Evolutionary conservation across 2,329 filamentous ascomycete genomes (phyloP), one percentile per base, ranked within the genome.

Genomic region (Penicillium polonicum): DNA sequence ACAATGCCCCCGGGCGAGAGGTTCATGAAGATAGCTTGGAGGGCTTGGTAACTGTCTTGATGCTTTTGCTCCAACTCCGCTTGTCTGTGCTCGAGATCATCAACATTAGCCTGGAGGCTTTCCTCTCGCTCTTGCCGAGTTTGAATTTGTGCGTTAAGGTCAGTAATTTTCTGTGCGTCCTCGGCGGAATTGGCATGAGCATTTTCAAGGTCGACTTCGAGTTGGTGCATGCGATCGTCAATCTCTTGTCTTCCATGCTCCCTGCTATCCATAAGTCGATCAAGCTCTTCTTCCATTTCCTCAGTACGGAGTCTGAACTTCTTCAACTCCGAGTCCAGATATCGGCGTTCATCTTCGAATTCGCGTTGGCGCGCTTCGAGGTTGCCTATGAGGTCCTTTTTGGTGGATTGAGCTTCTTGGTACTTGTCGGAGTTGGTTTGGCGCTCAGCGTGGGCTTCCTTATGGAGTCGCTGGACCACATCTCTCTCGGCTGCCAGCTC

Each of bases 371-470:
- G 85, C 13, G 92, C 90, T 70, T 97, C 92, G 78, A 99, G 91
- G 69, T 99, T 99, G 63, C 91, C 88, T 76, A 99, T 86, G 10
- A 99, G 84, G 73, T 97, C 94, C 66, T 90, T 89, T 74, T 99
- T 99, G 1, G 90, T 97, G 3, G 91, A 92, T 66, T 94, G 91
- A 6, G 86, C 90, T 73, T 97, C 93, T 62, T 94, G 86, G 60
- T 96, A 68, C 80, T 84, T 77, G 83, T 87, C 69, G 84, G 84
- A 66, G 85, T 82, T 65, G 79, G 83, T 70, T 84, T 85, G 64
- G 82, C 83, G 50, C 80, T 84, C 63, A 72, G 79, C 76, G 52
- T 83, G 80, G 3, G 89, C 82, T 60, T 95, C 90, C 65, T 87
- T 88, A 63, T 93, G 88, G 12, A 94, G 76, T 5, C 79, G 80